Conservation (phyloP, 768 basidiomycete species). For the Lentinula edodes region DNA sequence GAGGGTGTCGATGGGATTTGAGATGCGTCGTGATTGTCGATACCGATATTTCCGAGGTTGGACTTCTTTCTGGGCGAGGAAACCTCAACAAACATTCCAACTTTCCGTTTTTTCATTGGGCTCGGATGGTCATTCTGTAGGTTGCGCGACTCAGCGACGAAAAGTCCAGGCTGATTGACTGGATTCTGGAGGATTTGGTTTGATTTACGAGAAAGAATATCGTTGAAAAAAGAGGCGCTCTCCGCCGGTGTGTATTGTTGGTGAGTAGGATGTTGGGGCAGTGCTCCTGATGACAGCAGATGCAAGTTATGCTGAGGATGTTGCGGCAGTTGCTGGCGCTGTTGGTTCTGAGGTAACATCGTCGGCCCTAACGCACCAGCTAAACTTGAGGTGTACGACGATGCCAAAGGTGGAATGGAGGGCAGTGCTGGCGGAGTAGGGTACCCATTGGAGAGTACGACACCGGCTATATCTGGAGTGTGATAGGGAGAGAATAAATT, state of each 20-base stretch:
- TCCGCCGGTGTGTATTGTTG: slow-evolving; percentile 41
- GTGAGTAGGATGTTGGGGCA: slow-evolving; percentile 9
- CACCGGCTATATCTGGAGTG: slow-evolving; percentile 54
- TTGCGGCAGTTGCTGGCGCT: slow-evolving; percentile 10
- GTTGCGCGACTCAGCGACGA: slow-evolving; percentile 18
- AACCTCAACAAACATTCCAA: slow-evolving; percentile 56
- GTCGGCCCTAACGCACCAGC: slow-evolving; percentile 54
- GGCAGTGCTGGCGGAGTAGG: slow-evolving; percentile 71
- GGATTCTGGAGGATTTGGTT: slow-evolving; percentile 27
- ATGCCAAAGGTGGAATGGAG: slow-evolving; percentile 51
- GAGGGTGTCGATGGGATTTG: slow-evolving; percentile 10
- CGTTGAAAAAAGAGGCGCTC: slow-evolving; percentile 59
- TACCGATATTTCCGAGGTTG: slow-evolving; percentile 16
- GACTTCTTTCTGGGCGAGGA: slow-evolving; percentile 65
- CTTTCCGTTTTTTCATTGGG: slow-evolving; percentile 38
- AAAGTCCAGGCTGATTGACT: slow-evolving; percentile 13
- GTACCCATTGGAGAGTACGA: slow-evolving; percentile 58
- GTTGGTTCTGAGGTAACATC: slow-evolving; percentile 17
- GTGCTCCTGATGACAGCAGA: slow-evolving; percentile 8
- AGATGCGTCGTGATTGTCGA: neutral
- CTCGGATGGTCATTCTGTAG: slow-evolving; percentile 15
- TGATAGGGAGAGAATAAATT: slow-evolving; percentile 38
- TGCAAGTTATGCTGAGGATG: slow-evolving; percentile 1
- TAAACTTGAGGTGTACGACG: slow-evolving; percentile 61
- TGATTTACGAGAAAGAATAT: slow-evolving; percentile 55